phyloP scores from a whole-genome alignment of 495 filamentous ascomycete genomes.

The Talaromyces thailandensis region DNA sequence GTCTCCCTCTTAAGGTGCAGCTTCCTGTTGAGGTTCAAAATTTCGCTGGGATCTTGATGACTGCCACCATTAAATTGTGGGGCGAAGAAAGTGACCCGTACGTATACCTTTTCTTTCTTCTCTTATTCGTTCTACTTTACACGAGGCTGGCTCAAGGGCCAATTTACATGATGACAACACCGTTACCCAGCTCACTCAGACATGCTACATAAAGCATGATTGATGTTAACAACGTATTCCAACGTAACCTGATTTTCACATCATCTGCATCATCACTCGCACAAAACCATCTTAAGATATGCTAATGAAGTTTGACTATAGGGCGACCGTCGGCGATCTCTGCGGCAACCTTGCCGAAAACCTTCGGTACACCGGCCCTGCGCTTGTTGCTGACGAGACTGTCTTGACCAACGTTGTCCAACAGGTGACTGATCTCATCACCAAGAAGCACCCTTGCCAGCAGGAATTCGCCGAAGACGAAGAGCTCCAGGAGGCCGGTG shows the following conservation, averaged over 20 bases:
- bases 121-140: conserved; percentile 9
- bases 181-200: conserved; percentile 99
- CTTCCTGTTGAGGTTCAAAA: conserved; percentile 70
- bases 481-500: conserved; percentile 55
- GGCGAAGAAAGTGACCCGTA: conserved; percentile 88
- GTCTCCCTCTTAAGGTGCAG: conserved; percentile 72
- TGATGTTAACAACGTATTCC: conserved; percentile 84
- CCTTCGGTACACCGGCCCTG: conserved; percentile 83
- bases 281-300: not conserved
- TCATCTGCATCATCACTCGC: not conserved
- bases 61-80: conserved; percentile 77
- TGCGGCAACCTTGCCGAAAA: conserved; percentile 91
- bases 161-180: conserved; percentile 68
- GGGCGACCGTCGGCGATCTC: conserved; percentile 85
- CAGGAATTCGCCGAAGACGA: conserved; percentile 75
- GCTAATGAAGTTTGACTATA: conserved; percentile 39
- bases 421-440: conserved; percentile 63
- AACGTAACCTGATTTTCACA: conserved; percentile 24
- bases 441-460: conserved; percentile 86
- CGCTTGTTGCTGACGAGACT: conserved; percentile 62
- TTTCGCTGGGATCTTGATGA: conserved; percentile 80
- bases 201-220: conserved; percentile 58
- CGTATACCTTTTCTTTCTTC: conserved; percentile 25
- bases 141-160: not conserved
- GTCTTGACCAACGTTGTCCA: conserved; percentile 57